These are phyloP conservation scores for Penicillium macrosclerotiorum DNA, from an alignment of 495 filamentous ascomycete genomes.

Conservation along the genomic window DNA sequence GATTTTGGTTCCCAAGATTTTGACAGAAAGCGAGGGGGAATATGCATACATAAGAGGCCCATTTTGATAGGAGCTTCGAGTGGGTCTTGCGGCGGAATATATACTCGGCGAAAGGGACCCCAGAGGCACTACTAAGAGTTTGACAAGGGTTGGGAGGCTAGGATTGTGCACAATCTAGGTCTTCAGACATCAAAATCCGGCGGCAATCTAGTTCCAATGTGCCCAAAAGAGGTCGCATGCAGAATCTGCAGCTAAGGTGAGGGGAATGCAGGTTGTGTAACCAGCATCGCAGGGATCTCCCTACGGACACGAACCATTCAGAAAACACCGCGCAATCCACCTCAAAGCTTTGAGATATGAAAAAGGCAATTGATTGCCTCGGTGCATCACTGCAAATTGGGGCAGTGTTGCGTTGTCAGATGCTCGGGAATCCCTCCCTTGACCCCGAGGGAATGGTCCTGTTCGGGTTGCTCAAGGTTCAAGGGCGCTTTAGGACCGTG, in stretches of 20 bases:
- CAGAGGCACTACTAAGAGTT: no score
- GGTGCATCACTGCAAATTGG: background rate
- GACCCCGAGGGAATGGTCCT: no score
- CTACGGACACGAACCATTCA: constrained; percentile 12
- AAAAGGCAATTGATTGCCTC: constrained; percentile 8
- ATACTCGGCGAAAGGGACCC: background rate
- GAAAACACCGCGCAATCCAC: background rate
- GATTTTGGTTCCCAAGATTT: background rate
- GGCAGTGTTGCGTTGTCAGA: background rate
- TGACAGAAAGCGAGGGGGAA: constrained; percentile 1
- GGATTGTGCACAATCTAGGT: no score
- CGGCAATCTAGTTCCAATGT: no score
- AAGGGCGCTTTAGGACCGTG: no score
- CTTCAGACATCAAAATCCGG: no score
- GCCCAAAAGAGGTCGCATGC: constrained; percentile 7
- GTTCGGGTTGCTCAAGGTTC: no score
- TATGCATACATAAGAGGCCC: background rate
- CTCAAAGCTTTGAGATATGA: background rate
- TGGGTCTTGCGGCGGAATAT: constrained; percentile 8
- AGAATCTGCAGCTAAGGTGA: constrained; percentile 15
- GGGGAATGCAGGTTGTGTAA: constrained; percentile 19
- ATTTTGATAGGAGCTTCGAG: background rate
- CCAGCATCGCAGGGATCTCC: constrained; percentile 7
- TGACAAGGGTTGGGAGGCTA: no score
- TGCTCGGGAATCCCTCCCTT: constrained; percentile 1